A percentile compares a stretch with the other conserved stretches of the same genome.
Conservation (phyloP, 2,329 filamentous ascomycete genomes). For the Fusarium concolor region DNA sequence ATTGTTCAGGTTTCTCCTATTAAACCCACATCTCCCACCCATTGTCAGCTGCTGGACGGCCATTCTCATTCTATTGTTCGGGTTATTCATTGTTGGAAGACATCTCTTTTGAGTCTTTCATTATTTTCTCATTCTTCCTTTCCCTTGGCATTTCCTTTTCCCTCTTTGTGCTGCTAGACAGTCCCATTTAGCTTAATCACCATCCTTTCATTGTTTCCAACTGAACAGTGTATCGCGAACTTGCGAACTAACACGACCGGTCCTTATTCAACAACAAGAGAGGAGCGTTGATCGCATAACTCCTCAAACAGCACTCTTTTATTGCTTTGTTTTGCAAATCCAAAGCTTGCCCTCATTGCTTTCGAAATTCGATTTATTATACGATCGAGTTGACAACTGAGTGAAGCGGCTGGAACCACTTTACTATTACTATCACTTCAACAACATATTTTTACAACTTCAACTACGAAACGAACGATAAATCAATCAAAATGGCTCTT, state of each 20-base stretch:
- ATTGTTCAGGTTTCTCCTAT: slow-evolving; percentile 45
- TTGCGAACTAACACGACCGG: slow-evolving; percentile 25
- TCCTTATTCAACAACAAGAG: slow-evolving; percentile 41
- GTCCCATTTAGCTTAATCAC: slow-evolving; percentile 44
- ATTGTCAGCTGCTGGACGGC: slow-evolving; percentile 40
- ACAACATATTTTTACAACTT: slow-evolving; percentile 26
- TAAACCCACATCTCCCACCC: slow-evolving; percentile 41
- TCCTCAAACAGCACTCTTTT: slow-evolving; percentile 45
- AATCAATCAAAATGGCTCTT: slow-evolving; percentile 44
- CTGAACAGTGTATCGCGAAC: slow-evolving; percentile 33
- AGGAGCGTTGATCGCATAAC: slow-evolving; percentile 50
- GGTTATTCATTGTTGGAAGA: slow-evolving; percentile 44
- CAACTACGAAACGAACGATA: slow-evolving; percentile 26
- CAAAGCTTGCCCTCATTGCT: slow-evolving; percentile 26
- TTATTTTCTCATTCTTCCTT: slow-evolving; percentile 43
- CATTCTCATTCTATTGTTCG: slow-evolving; percentile 46
- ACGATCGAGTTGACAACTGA: slow-evolving; percentile 36
- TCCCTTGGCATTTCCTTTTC: slow-evolving; percentile 29
- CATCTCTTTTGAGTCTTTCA: slow-evolving; percentile 42
- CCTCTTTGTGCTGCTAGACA: slow-evolving; percentile 44
- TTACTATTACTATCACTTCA: slow-evolving; percentile 41
- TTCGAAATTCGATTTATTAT: slow-evolving; percentile 36
- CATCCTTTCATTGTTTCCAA: slow-evolving; percentile 37
- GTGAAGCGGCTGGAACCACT: slow-evolving; percentile 49
- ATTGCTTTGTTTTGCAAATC: slow-evolving; percentile 22